phyloP scores from a whole-genome alignment of 2,329 filamentous ascomycete species.

The Cladosporium phlei region DNA sequence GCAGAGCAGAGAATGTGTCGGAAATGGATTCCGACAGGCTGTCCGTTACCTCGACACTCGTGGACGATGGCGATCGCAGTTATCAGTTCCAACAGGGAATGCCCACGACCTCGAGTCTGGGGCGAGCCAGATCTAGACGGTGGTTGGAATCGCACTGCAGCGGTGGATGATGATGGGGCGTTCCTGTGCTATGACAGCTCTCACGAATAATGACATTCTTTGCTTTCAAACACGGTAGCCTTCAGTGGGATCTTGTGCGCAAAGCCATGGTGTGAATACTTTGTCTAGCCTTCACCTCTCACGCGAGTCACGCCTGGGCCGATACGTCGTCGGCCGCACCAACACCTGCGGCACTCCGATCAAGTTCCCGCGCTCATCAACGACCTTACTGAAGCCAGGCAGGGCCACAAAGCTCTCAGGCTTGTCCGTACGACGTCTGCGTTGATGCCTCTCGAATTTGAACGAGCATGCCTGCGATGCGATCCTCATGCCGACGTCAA shows the following conservation, averaged over 20 bases:
- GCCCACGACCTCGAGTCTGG: not conserved
- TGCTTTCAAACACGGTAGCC: not conserved
- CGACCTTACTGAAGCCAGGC: not conserved
- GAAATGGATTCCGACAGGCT: not conserved
- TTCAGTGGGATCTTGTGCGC: not conserved
- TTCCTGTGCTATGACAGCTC: not conserved
- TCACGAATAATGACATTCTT: not conserved
- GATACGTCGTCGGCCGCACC: not conserved
- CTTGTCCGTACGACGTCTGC: not conserved
- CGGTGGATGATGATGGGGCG: not conserved
- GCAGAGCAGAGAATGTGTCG: not conserved
- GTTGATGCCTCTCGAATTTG: not conserved
- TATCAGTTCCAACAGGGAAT: not conserved
- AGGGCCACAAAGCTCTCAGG: not conserved
- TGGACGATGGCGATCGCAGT: not conserved
- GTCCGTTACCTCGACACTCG: not conserved
- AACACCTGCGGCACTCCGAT: not conserved
- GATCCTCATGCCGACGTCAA: not conserved
- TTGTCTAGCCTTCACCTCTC: not conserved
- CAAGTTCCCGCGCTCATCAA: not conserved
- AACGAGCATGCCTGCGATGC: not conserved
- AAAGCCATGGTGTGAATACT: not conserved
- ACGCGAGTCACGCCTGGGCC: not conserved
- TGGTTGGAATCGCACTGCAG: not conserved
- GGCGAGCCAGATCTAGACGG: slow-evolving; percentile 1